Percentiles rank a stretch among this genome's conserved stretches.
Conservation (phyloP, 306 rosid genomes). For the Ammopiptanthus mongolicus region DNA sequence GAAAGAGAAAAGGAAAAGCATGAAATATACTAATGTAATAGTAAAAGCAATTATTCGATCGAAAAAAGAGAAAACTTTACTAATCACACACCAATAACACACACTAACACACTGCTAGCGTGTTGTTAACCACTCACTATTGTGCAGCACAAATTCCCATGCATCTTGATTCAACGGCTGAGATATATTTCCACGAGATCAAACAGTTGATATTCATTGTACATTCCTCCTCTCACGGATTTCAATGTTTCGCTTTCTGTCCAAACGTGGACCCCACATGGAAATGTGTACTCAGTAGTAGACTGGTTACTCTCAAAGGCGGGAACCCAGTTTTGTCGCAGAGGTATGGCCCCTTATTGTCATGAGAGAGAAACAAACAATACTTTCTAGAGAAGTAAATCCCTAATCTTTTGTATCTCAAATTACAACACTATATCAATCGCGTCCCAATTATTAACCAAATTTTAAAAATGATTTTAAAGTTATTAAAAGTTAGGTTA, state of each 20-base stretch:
- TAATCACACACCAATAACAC: constrained; percentile 16
- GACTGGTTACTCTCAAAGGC: constrained; percentile 54
- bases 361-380: constrained; percentile 22
- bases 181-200: neutral
- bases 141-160: constrained; percentile 42
- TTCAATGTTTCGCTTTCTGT: constrained; percentile 64
- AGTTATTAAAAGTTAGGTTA: no score
- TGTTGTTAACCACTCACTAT: constrained; percentile 19
- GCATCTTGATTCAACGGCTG: constrained; percentile 10
- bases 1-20: constrained; percentile 6
- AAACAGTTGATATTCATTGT: constrained; percentile 10
- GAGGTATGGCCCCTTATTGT: constrained; percentile 33
- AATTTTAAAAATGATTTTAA: no score
- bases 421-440: no score
- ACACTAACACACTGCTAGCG: neutral
- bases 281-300: constrained; percentile 32
- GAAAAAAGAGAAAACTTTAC: constrained; percentile 16
- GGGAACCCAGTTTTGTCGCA: constrained; percentile 79
- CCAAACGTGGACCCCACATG: constrained; percentile 51
- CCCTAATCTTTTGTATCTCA: no score
- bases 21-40: neutral
- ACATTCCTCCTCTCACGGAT: constrained; percentile 36
- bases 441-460: no score
- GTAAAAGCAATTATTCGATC: constrained; percentile 26
- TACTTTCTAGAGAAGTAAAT: no score